Evolutionary conservation across 148 eudicot genomes (phyloP), one percentile per base, ranked within the genome.

Genomic region (Fagopyrum tataricum): DNA sequence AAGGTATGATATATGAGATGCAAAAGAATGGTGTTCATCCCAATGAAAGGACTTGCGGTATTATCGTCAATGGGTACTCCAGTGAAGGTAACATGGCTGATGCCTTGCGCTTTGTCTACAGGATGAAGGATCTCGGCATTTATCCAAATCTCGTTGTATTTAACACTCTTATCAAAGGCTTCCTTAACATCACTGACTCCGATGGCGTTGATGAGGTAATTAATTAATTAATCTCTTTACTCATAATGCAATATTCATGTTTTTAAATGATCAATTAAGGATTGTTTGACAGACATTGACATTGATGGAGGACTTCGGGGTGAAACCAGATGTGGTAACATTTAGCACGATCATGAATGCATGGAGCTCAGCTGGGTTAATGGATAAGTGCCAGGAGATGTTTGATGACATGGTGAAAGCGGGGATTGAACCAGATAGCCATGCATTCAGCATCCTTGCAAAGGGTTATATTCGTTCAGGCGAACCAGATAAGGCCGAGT

Each of bases 261-360:
- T 73, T 73, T 37, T 20, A 31, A 2, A 31, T 3, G 37, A 2
- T 31, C 37, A 31, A 31, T 31, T 31, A 31, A 2, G 41, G 24
- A 12, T 76, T 39, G 58, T 55, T 70, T 74, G 48, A 31, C 80
- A 90, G 96, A 85, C 88, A 75, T 81, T 91, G 73, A 78, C 75
- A 53, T 73, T 91, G 83, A 88, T 91, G 93, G 91, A 85, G 72
- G 89, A 85, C 74, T 91, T 70, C 72, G 89, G 86, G 55, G 83
- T 87, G 73, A 87, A 88, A 78, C 96, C 96, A 44, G 93, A 91
- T 79, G 96, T 91, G 39, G 78, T 91, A 68, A 91, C 93, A 41
- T 91, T 87, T 73, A 88, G 96, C 85, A 91, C 91, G 14, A 84
- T 91, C 78, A 88, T 91, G 93, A 87, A 91, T 46, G 91, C 89